phyloP scores from a whole-genome alignment of 345 rosid genomes.

The Hirschfeldia incana region DNA sequence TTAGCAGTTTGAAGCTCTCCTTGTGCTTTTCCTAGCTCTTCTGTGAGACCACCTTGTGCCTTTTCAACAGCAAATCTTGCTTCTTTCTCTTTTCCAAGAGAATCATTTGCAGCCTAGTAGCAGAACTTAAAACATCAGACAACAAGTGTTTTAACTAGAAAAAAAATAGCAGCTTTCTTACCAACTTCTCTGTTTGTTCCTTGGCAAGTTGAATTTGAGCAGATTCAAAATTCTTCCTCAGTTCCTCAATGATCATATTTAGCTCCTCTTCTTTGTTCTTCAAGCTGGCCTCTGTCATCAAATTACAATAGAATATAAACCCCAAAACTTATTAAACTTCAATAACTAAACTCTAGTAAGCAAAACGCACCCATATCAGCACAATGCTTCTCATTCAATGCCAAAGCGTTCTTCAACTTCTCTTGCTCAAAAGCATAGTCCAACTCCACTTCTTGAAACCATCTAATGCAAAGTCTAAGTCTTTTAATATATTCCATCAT shows the following conservation, averaged over 20 bases:
- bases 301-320: slow-evolving; percentile 21
- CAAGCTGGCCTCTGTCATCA: slow-evolving; percentile 61
- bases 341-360: slow-evolving; percentile 12
- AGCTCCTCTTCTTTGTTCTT: slow-evolving; percentile 86
- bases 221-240: slow-evolving; percentile 75
- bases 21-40: slow-evolving; percentile 75
- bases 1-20: slow-evolving; percentile 85
- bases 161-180: slow-evolving; percentile 34
- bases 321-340: background rate
- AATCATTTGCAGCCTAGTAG: slow-evolving; percentile 69
- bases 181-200: slow-evolving; percentile 89
- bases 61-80: slow-evolving; percentile 62
- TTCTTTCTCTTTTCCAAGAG: slow-evolving; percentile 80
- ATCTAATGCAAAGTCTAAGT: background rate
- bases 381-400: background rate
- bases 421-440: background rate
- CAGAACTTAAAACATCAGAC: slow-evolving; percentile 9
- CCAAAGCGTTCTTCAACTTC: slow-evolving; percentile 2
- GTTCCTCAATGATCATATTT: slow-evolving; percentile 73
- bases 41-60: slow-evolving; percentile 64
- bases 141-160: background rate
- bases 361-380: slow-evolving; percentile 10
- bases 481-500: slow-evolving; percentile 57
- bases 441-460: slow-evolving; percentile 56
- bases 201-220: slow-evolving; percentile 74